These are phyloP conservation scores for Diddensiella transvaalensis DNA, from an alignment of 805 yeast genomes.

Conservation along the genomic window DNA sequence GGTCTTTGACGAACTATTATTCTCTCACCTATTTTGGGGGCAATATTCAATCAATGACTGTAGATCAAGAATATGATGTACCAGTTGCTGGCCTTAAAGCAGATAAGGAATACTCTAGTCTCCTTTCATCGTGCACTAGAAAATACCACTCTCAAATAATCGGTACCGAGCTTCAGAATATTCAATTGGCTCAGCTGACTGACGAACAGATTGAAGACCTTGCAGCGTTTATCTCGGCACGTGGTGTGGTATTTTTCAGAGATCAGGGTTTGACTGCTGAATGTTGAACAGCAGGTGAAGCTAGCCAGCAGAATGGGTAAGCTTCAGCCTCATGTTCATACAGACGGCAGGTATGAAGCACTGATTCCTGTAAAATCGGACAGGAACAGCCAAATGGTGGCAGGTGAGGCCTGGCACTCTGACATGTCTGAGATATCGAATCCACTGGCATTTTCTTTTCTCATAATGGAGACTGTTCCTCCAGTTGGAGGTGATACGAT, in stretches of 20 bases:
- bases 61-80: not conserved
- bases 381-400: slow-evolving; percentile 28
- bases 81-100: not conserved
- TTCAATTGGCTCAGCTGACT: slow-evolving; percentile 4
- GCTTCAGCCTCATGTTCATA: slow-evolving; percentile 30
- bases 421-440: slow-evolving; percentile 71
- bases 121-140: slow-evolving; percentile 12
- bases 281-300: slow-evolving; percentile 27
- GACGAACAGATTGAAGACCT: slow-evolving; percentile 38
- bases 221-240: slow-evolving; percentile 44
- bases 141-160: slow-evolving; percentile 14
- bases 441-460: slow-evolving; percentile 67
- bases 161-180: slow-evolving; percentile 12
- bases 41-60: no score
- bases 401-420: slow-evolving; percentile 52
- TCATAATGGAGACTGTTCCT: slow-evolving; percentile 56
- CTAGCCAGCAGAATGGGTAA: slow-evolving; percentile 28
- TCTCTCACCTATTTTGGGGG: no score
- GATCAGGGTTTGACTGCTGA: slow-evolving; percentile 37
- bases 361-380: slow-evolving; percentile 31
- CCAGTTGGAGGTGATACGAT: slow-evolving; percentile 75
- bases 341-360: slow-evolving; percentile 30
- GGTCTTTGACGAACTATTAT: no score
- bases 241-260: slow-evolving; percentile 51
- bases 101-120: not conserved